phyloP scores from a whole-genome alignment of 371 early-diverging fungal genomes.

The Sporodiniella umbellata region DNA sequence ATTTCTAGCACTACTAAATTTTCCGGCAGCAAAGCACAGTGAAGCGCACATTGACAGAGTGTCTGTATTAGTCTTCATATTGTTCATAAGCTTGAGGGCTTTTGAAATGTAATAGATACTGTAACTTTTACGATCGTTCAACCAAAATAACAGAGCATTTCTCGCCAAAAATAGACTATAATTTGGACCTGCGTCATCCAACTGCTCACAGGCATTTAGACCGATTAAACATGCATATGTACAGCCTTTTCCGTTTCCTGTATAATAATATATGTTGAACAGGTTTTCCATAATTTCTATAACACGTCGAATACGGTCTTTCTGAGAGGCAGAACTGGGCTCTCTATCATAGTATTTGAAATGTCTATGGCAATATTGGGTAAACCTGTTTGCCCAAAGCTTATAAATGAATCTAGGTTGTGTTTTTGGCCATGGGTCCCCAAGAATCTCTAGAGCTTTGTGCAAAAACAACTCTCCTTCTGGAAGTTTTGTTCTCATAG shows the following conservation, averaged over 20 bases:
- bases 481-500: slow-evolving; percentile 46
- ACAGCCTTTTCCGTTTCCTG: slow-evolving; percentile 40
- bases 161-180: slow-evolving; percentile 49
- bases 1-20: slow-evolving; percentile 36
- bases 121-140: slow-evolving; percentile 41
- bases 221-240: slow-evolving; percentile 38
- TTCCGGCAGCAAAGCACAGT: slow-evolving; percentile 51
- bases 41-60: slow-evolving; percentile 43
- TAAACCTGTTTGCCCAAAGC: slow-evolving; percentile 28
- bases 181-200: slow-evolving; percentile 24
- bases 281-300: slow-evolving; percentile 50
- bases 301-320: slow-evolving; percentile 30
- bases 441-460: slow-evolving; percentile 35
- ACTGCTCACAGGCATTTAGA: slow-evolving; percentile 43
- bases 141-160: slow-evolving; percentile 45
- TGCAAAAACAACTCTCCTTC: slow-evolving; percentile 49
- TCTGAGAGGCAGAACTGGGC: slow-evolving; percentile 8
- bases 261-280: slow-evolving; percentile 52
- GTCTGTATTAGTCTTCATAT: slow-evolving; percentile 30
- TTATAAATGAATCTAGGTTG: slow-evolving; percentile 22
- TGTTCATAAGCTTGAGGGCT: slow-evolving; percentile 28
- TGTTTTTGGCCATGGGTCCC: slow-evolving; percentile 38
- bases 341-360: not conserved
- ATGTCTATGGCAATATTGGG: slow-evolving; percentile 25
- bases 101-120: slow-evolving; percentile 45